Base-by-base conservation (phyloP, 176 grass and related monocot species). In the Rhynchospora pubera region DNA sequence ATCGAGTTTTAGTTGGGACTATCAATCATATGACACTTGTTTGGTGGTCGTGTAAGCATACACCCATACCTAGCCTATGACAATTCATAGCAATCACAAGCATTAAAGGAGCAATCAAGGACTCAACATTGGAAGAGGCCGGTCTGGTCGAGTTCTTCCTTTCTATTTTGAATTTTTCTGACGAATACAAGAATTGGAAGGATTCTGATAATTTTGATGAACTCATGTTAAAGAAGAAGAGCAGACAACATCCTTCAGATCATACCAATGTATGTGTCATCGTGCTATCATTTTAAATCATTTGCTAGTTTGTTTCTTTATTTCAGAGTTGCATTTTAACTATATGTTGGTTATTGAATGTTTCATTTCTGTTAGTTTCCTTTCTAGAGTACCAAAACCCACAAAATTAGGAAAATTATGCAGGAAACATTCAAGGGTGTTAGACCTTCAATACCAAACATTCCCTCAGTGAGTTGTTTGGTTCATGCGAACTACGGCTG, bases 81-180 rank as follows among this genome's bases (percentile, higher is more conserved):
- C n/a, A n/a, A n/a, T n/a, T n/a, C n/a, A n/a, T n/a, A n/a, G n/a
- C n/a, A n/a, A n/a, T n/a, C n/a, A n/a, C 34, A 59, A 21, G 7
- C 57, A 79, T 60, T 79, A 24, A 83, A 91, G 93, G 93, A 83
- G 85, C 91, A 19, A 91, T 93, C 56, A 93, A 89, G 83, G 85
- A 88, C 43, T 88, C 80, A 67, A 77, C 91, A 65, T 67, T 97
- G 80, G 45, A 82, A 1, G 88, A 86, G 28, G 84, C 32, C 83
- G 89, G 89, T 53, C 77, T 89, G 64, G 85, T 79, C 3, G 80
- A 79, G 30, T 91, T 67, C 46, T 83, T 97, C 85, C 93, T 93
- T 64, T 71, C 87, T 83, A 3, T 91, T 67, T 21, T 91, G 34
- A 93, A 93, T 67, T 89, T 68, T 5, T 87, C 34, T 8, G 84